Evolutionary conservation across 2,329 filamentous ascomycete genomes (phyloP).

Genomic region (Colletotrichum liaoningense): DNA sequence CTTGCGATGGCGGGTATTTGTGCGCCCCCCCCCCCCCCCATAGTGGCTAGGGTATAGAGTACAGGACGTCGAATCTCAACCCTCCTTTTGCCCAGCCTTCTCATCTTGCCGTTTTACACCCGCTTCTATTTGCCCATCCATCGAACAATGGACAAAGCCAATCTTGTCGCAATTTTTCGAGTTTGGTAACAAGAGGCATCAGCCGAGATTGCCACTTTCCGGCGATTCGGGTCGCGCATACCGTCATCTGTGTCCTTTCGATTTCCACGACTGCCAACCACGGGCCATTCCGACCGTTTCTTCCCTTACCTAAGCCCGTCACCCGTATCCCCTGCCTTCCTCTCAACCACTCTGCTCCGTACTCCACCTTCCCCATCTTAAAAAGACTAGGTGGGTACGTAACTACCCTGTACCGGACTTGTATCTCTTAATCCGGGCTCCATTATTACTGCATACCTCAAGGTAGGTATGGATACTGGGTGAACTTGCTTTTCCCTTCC

Average conservation of each 20-base stretch:
- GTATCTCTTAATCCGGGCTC: background rate
- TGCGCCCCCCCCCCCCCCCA: no score
- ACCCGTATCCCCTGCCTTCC: background rate
- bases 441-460: background rate
- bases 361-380: background rate
- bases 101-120: background rate
- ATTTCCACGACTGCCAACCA: background rate
- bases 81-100: background rate
- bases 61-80: background rate
- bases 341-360: background rate
- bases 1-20: background rate
- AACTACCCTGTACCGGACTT: background rate
- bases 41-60: background rate
- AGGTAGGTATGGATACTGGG: background rate
- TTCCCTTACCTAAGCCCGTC: background rate
- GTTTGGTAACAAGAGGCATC: background rate
- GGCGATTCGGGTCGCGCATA: background rate
- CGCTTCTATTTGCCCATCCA: background rate
- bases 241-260: background rate
- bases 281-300: background rate
- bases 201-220: background rate
- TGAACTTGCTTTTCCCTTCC: background rate
- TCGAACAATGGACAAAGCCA: background rate
- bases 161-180: background rate
- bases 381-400: no score